Conservation (phyloP, 352 stramenopile species). For the Globisporangium acanthophoron region DNA sequence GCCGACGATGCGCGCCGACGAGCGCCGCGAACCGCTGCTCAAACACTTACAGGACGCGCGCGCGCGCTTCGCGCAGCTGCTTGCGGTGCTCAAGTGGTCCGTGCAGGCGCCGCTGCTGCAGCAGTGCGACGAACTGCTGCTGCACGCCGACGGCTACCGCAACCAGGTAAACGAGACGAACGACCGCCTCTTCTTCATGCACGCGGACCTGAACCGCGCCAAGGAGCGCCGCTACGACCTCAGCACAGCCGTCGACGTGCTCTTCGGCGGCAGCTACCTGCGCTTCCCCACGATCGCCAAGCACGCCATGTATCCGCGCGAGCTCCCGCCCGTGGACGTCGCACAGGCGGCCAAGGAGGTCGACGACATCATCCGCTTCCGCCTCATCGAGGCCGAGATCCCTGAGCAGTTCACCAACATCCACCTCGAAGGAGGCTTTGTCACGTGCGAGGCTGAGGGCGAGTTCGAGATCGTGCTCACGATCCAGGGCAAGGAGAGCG, state of each 20-base stretch:
- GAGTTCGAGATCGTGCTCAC: conserved; percentile 86
- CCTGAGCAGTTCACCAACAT: conserved; percentile 77
- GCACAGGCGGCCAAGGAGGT: conserved; percentile 52
- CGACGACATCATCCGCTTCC: conserved; percentile 77
- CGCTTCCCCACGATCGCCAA: conserved; percentile 70
- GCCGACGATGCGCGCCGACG: conserved; percentile 59
- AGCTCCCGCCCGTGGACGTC: conserved; percentile 60
- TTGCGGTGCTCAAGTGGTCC: conserved; percentile 84
- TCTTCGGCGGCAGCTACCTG: conserved; percentile 73
- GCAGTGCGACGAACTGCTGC: conserved; percentile 61
- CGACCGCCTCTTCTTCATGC: conserved; percentile 82
- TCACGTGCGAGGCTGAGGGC: conserved; percentile 65
- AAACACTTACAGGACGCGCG: conserved; percentile 51
- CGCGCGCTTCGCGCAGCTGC: conserved; percentile 69
- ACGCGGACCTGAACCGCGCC: conserved; percentile 71
- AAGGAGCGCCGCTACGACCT: conserved; percentile 81
- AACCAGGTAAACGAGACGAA: conserved; percentile 83
- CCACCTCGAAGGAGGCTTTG: conserved; percentile 68
- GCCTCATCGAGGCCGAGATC: conserved; percentile 77
- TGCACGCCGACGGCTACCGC: conserved; percentile 51
- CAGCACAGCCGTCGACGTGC: conserved; percentile 73
- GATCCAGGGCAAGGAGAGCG: conserved; percentile 70
- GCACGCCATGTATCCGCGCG: conserved; percentile 60
- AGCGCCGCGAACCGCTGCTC: conserved; percentile 67
- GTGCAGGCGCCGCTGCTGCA: conserved; percentile 72